A percentile compares a stretch with the other conserved stretches of the same genome.
Evolutionary conservation across 768 basidiomycete species (phyloP).

Genomic region (Kwoniella mangroviensis): DNA sequence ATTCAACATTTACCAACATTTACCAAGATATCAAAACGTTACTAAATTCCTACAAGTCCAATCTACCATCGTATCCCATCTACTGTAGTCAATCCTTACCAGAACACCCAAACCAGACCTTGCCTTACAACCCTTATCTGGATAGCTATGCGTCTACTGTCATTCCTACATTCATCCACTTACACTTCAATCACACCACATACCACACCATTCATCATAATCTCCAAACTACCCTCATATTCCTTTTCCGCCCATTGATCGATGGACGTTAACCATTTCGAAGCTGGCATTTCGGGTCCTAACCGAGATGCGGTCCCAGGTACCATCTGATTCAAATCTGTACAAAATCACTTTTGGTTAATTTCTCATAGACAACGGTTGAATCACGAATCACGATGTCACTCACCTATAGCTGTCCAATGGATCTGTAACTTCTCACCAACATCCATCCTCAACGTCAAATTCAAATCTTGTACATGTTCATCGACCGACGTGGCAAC

Average conservation of each 20-base stretch:
- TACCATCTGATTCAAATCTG: conserved; percentile 62
- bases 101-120: neutral
- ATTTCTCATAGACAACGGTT: too few species aligned
- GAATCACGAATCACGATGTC: too few species aligned
- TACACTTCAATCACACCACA: conserved; percentile 49
- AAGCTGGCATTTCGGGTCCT: conserved; percentile 61
- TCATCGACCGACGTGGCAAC: conserved; percentile 84
- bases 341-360: neutral
- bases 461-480: conserved; percentile 73
- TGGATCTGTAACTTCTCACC: conserved; percentile 64
- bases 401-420: conserved; percentile 81
- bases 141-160: neutral
- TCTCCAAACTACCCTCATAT: conserved; percentile 51
- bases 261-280: conserved; percentile 74
- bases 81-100: too few species aligned
- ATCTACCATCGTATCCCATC: too few species aligned
- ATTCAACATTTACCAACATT: too few species aligned
- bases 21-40: too few species aligned
- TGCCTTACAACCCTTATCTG: neutral
- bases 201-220: conserved; percentile 49
- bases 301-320: conserved; percentile 44
- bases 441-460: conserved; percentile 36
- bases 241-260: conserved; percentile 74
- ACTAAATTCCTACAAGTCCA: too few species aligned
- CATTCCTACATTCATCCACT: neutral